Percentiles rank a stretch among this genome's conserved stretches.
These are phyloP conservation scores for Copromyces sp. DNA, from an alignment of 495 filamentous ascomycete genomes.

Conservation along the genomic window DNA sequence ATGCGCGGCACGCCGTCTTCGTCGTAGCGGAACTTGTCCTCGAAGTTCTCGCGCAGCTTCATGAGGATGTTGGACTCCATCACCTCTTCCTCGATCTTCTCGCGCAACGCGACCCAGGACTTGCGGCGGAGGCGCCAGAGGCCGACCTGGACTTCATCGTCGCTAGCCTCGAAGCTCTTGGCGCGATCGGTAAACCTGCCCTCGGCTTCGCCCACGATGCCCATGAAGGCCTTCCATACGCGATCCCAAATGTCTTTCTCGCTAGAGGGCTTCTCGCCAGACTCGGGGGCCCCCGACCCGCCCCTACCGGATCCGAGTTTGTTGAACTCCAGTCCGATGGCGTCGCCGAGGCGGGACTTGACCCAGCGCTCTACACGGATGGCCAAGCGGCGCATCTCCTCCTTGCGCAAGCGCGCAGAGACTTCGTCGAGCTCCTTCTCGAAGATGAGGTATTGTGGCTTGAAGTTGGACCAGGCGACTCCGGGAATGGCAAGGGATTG, in stretches of 20 bases:
- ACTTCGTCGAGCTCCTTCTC: slow-evolving; percentile 82
- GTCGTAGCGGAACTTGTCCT: slow-evolving; percentile 98
- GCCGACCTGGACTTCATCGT: slow-evolving; percentile 87
- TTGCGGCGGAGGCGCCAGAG: slow-evolving; percentile 87
- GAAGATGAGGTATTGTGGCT: slow-evolving; percentile 41
- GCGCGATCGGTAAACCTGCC: slow-evolving; percentile 76
- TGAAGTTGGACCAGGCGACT: slow-evolving; percentile 69
- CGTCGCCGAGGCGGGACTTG: slow-evolving; percentile 72
- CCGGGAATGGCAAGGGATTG: slow-evolving; percentile 61
- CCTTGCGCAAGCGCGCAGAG: slow-evolving; percentile 68
- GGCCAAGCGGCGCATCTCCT: slow-evolving; percentile 91
- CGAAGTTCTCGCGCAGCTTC: slow-evolving; percentile 95
- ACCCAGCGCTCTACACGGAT: slow-evolving; percentile 89
- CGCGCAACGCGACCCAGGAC: slow-evolving; percentile 81
- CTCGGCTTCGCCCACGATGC: slow-evolving; percentile 80
- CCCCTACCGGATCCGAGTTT: slow-evolving; percentile 78
- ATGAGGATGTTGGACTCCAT: slow-evolving; percentile 93
- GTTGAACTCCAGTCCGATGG: slow-evolving; percentile 88
- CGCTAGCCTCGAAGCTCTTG: slow-evolving; percentile 81
- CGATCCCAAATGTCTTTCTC: slow-evolving; percentile 94
- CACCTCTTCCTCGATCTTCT: slow-evolving; percentile 94
- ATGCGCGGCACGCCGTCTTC: slow-evolving; percentile 89
- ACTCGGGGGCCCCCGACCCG: slow-evolving; percentile 68
- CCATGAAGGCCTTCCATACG: slow-evolving; percentile 78
- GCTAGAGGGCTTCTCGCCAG: slow-evolving; percentile 54